A percentile compares a stretch with the other conserved stretches of the same genome.
phyloP scores from a whole-genome alignment of 164 flowering plant genomes.

The Paratinospora sagittata region DNA sequence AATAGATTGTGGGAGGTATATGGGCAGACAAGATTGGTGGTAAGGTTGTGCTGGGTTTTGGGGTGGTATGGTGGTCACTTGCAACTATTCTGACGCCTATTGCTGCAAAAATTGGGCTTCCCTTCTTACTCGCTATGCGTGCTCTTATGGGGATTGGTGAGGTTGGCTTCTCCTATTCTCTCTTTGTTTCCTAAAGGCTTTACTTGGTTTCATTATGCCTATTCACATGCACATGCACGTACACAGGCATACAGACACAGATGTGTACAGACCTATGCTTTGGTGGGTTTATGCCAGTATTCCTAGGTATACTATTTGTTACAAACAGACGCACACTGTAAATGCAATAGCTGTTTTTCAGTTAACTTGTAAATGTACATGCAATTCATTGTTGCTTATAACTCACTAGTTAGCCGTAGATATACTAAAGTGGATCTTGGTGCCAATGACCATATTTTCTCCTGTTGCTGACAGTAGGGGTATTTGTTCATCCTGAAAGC shows the following conservation, averaged over 20 bases:
- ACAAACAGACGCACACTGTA: no score
- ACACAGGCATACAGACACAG: neutral
- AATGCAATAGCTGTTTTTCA: no score
- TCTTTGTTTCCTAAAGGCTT: constrained; percentile 1
- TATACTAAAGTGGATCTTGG: no score
- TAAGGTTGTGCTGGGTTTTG: constrained; percentile 82
- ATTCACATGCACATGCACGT: neutral
- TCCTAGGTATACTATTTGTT: neutral
- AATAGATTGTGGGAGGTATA: constrained; percentile 87
- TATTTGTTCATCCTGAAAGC: no score
- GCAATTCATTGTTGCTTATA: no score
- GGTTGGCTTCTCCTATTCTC: constrained; percentile 42
- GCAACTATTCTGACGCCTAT: constrained; percentile 94
- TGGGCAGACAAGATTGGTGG: constrained; percentile 99
- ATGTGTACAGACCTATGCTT: neutral
- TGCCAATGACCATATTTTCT: no score
- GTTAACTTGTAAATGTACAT: no score
- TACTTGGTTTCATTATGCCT: neutral
- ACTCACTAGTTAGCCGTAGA: no score
- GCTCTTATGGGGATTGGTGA: constrained; percentile 99
- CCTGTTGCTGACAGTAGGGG: no score
- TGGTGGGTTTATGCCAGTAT: neutral
- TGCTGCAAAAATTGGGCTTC: constrained; percentile 90
- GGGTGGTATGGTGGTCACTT: constrained; percentile 95
- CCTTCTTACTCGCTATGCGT: constrained; percentile 81